These are phyloP conservation scores for Cladosporium sp. DNA, from an alignment of 2,329 filamentous ascomycete species.

Conservation along the genomic window DNA sequence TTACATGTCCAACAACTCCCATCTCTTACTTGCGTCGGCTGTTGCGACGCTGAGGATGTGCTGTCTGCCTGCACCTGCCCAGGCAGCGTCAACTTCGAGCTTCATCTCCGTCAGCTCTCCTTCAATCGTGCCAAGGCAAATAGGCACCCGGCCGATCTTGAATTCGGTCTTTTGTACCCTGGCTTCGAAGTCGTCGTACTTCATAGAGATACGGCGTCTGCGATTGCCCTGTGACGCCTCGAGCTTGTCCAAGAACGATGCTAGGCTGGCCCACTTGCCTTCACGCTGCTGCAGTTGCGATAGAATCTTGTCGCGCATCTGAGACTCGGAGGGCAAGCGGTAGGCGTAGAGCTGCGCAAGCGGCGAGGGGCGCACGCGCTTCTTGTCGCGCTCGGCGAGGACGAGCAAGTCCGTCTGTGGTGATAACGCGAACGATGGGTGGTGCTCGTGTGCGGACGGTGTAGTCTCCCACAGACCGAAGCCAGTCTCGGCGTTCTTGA, in stretches of 20 bases:
- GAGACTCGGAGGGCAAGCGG: conserved; percentile 28
- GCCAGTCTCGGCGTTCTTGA: conserved; percentile 24
- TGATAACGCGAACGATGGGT: conserved; percentile 32
- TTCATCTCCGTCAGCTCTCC: conserved; percentile 30
- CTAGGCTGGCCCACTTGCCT: conserved; percentile 15
- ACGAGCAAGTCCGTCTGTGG: conserved; percentile 27
- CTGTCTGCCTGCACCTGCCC: conserved; percentile 9
- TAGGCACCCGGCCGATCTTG: conserved; percentile 31
- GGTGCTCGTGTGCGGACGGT: conserved; percentile 36
- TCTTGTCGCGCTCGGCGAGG: conserved; percentile 36
- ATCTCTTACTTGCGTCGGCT: conserved; percentile 27
- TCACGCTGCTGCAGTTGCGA: conserved; percentile 15
- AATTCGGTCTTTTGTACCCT: not conserved
- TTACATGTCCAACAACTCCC: conserved; percentile 29
- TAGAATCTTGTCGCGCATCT: conserved; percentile 24
- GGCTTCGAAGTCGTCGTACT: conserved; percentile 18
- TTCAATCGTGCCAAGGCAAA: conserved; percentile 31
- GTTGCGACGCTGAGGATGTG: conserved; percentile 28
- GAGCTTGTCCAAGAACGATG: conserved; percentile 22
- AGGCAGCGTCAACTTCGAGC: conserved; percentile 22
- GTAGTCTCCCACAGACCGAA: conserved; percentile 35
- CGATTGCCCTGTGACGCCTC: conserved; percentile 15
- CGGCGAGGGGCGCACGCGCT: conserved; percentile 29
- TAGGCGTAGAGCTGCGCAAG: conserved; percentile 35
- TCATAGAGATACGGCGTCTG: conserved; percentile 16